phyloP scores from a whole-genome alignment of 2,329 filamentous ascomycete species.

The Laburnicola sp. region DNA sequence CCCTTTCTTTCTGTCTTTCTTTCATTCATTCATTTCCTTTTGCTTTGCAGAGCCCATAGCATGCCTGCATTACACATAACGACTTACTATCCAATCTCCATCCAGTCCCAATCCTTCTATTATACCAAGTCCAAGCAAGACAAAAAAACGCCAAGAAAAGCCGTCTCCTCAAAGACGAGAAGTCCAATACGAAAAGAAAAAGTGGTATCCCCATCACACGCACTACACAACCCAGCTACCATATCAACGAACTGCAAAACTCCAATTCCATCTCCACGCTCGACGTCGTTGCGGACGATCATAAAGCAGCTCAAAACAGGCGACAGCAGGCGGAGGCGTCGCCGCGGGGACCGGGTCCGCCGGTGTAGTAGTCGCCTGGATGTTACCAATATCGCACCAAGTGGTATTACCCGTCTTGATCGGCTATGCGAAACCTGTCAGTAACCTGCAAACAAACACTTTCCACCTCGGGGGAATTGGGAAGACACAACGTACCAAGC shows the following conservation, averaged over 20 bases:
- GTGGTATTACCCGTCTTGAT: constrained; percentile 31
- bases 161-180: neutral
- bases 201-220: constrained; percentile 1
- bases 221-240: neutral
- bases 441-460: constrained; percentile 1
- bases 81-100: neutral
- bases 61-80: too few relatives aligned
- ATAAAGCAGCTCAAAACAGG: neutral
- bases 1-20: too few relatives aligned
- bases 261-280: too few relatives aligned
- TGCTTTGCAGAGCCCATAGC: too few relatives aligned
- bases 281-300: too few relatives aligned
- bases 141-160: constrained; percentile 2
- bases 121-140: neutral
- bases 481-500: constrained; percentile 68
- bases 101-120: neutral
- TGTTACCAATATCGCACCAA: constrained; percentile 43
- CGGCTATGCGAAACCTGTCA: constrained; percentile 11
- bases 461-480: neutral
- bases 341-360: neutral
- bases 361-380: constrained; percentile 26
- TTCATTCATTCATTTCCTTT: too few relatives aligned
- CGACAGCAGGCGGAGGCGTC: neutral
- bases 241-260: too few relatives aligned
- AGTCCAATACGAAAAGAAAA: neutral